Percentiles rank a stretch among this genome's conserved stretches.
phyloP scores from a whole-genome alignment of 192 early-diverging fungal species.

The Coemansia sp. region DNA sequence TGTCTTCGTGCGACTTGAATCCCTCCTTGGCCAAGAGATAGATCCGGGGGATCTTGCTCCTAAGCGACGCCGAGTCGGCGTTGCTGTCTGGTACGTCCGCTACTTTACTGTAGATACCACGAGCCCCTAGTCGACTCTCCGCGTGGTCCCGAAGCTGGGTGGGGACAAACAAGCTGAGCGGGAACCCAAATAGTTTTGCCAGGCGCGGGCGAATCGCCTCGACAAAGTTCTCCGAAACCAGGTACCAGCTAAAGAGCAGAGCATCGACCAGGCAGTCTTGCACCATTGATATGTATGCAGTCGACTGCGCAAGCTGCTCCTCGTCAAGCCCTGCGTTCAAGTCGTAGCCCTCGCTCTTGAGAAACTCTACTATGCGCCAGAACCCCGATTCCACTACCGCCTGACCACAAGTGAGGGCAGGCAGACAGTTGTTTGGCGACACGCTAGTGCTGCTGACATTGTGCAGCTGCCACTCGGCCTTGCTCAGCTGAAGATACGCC shows the following conservation, averaged over 20 bases:
- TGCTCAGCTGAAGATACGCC: conserved; percentile 50
- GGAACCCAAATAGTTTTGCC: conserved; percentile 70
- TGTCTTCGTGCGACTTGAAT: conserved; percentile 54
- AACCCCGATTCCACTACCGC: conserved; percentile 39
- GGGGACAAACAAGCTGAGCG: conserved; percentile 69
- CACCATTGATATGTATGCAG: conserved; percentile 66
- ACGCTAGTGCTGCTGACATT: conserved; percentile 30
- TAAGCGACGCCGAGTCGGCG: not conserved
- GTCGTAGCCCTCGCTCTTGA: conserved; percentile 36
- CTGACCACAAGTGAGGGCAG: conserved; percentile 20
- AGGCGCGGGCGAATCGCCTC: conserved; percentile 74
- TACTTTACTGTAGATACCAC: conserved; percentile 33
- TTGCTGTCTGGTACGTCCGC: not conserved
- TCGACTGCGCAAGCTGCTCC: conserved; percentile 41
- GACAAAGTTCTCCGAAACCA: conserved; percentile 81
- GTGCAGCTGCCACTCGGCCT: conserved; percentile 44
- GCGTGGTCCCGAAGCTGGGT: conserved; percentile 76
- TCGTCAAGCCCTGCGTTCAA: conserved; percentile 21
- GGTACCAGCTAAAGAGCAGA: conserved; percentile 82
- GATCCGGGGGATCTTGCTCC: conserved; percentile 30
- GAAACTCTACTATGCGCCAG: conserved; percentile 42
- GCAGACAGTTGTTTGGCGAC: conserved; percentile 40
- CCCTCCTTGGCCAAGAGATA: conserved; percentile 48
- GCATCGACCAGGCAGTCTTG: conserved; percentile 80
- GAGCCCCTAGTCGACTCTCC: conserved; percentile 59